Conservation (phyloP, 768 basidiomycete species). For the Lentinula edodes region DNA sequence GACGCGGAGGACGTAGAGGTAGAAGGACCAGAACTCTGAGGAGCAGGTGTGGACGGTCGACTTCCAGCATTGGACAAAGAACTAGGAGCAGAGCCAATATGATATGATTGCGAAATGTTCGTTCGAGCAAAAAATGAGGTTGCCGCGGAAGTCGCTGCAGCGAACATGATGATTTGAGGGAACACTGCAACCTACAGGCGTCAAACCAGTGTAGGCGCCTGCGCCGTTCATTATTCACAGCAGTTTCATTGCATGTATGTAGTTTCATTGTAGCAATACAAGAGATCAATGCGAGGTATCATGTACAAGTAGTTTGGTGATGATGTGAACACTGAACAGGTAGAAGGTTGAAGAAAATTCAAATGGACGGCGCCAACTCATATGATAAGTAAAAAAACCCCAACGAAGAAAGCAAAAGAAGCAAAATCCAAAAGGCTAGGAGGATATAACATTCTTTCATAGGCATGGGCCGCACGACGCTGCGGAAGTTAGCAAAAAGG, state of each 20-base stretch:
- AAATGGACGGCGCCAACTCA: background rate
- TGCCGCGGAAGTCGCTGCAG: constrained; percentile 49
- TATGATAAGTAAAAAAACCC: too few relatives aligned
- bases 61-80: constrained; percentile 25
- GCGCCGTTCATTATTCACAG: background rate
- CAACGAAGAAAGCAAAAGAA: background rate
- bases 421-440: background rate
- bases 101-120: constrained; percentile 77
- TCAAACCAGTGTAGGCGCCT: background rate
- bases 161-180: background rate
- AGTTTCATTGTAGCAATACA: background rate
- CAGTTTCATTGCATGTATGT: background rate
- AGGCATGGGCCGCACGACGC: background rate
- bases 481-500: background rate
- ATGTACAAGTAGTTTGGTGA: background rate
- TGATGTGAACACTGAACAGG: background rate
- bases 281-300: background rate
- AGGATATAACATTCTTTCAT: too few relatives aligned
- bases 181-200: background rate
- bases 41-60: constrained; percentile 45
- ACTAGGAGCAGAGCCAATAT: constrained; percentile 38
- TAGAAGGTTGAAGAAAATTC: background rate
- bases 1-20: constrained; percentile 19
- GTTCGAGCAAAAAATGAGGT: constrained; percentile 80
- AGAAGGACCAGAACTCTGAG: constrained; percentile 7